A percentile compares a stretch with the other conserved stretches of the same genome.
Evolutionary conservation across 306 rosid genomes (phyloP).

Genomic region (Boehmeria nivea): DNA sequence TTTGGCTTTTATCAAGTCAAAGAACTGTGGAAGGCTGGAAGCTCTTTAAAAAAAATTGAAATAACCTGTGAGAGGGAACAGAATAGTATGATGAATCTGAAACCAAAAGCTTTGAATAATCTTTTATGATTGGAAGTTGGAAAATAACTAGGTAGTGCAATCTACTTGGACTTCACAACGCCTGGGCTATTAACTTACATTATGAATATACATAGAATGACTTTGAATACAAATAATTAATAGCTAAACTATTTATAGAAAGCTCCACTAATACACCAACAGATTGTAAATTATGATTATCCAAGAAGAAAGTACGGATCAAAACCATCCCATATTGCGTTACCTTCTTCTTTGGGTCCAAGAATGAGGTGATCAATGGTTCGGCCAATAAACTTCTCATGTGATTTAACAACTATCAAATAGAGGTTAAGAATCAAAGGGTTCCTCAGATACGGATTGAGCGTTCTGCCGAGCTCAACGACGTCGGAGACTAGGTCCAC

Average conservation of each 20-base stretch:
- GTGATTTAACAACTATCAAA: slow-evolving; percentile 47
- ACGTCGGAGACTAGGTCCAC: slow-evolving; percentile 33
- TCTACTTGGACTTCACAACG: too few relatives aligned
- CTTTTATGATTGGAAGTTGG: too few relatives aligned
- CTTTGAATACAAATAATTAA: background rate
- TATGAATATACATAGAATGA: background rate
- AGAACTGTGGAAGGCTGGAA: too few relatives aligned
- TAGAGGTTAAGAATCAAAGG: slow-evolving; percentile 66
- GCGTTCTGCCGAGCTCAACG: slow-evolving; percentile 48
- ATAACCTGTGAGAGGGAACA: too few relatives aligned
- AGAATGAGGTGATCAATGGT: slow-evolving; percentile 24
- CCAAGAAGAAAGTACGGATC: slow-evolving; percentile 76
- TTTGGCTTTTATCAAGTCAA: too few relatives aligned
- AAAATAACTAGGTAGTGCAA: too few relatives aligned
- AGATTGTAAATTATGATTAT: slow-evolving; percentile 28
- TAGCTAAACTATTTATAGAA: background rate
- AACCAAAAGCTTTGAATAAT: too few relatives aligned
- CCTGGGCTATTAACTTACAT: too few relatives aligned
- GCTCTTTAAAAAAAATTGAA: too few relatives aligned
- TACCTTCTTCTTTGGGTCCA: slow-evolving; percentile 37
- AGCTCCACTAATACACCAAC: slow-evolving; percentile 1
- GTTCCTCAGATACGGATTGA: slow-evolving; percentile 60
- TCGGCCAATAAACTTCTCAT: slow-evolving; percentile 37
- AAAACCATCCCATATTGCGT: slow-evolving; percentile 57
- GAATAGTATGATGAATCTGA: too few relatives aligned